A percentile compares a stretch with the other conserved stretches of the same genome.
These are phyloP conservation scores for Phytophthora capsici DNA, from an alignment of 352 stramenopile species.

Conservation along the genomic window DNA sequence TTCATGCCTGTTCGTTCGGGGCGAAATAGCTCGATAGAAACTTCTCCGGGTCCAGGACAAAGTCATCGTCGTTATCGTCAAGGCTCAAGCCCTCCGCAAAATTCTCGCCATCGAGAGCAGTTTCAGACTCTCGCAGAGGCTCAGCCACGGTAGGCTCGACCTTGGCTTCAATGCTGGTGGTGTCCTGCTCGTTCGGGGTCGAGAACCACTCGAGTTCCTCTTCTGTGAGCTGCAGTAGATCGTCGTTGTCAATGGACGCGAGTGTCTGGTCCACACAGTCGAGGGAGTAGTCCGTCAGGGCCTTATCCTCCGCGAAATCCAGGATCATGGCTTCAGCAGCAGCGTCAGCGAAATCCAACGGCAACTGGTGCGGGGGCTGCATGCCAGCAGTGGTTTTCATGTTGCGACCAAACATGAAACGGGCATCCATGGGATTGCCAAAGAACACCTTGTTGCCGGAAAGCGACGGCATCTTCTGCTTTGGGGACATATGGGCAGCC, in stretches of 20 bases:
- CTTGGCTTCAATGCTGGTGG: constrained; percentile 7
- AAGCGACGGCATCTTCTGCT: constrained; percentile 62
- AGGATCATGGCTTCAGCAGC: constrained; percentile 65
- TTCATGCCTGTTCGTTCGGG: constrained; percentile 41
- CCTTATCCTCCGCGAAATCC: constrained; percentile 82
- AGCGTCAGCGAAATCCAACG: constrained; percentile 64
- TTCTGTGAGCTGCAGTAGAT: constrained; percentile 80
- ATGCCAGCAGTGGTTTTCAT: constrained; percentile 31
- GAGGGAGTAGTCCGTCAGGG: constrained; percentile 66
- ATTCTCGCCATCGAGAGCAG: constrained; percentile 25
- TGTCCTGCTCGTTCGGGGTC: constrained; percentile 34
- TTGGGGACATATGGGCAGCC: constrained; percentile 75
- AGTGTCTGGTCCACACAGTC: constrained; percentile 65
- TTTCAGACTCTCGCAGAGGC: constrained; percentile 38
- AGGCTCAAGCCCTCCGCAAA: constrained; percentile 44
- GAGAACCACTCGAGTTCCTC: constrained; percentile 89
- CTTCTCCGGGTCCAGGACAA: constrained; percentile 87
- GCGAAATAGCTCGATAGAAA: constrained; percentile 89
- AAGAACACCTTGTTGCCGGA: constrained; percentile 60
- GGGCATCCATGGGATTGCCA: constrained; percentile 41
- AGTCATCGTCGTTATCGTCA: constrained; percentile 83
- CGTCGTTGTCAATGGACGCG: constrained; percentile 79
- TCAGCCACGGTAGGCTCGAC: constrained; percentile 19
- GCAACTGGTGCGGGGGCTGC: constrained; percentile 45
- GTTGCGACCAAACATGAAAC: constrained; percentile 44